phyloP scores from a whole-genome alignment of 306 rosid genomes.

The Lablab purpureus region DNA sequence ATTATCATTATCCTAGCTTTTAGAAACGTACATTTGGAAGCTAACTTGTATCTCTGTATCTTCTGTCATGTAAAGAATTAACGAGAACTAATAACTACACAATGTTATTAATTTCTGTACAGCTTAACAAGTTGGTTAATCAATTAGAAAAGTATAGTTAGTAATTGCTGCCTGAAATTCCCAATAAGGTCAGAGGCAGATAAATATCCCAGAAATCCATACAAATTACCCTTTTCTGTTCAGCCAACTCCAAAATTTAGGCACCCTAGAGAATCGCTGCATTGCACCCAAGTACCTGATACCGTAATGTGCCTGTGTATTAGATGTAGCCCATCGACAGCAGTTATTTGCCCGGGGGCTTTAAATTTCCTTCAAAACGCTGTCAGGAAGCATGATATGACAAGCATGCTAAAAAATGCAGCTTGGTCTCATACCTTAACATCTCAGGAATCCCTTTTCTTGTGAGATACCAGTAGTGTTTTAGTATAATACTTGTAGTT shows the following conservation, averaged over 20 bases:
- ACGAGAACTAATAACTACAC: conserved; percentile 23
- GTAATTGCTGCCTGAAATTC: conserved; percentile 29
- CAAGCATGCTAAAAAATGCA: not conserved
- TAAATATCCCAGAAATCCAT: conserved; percentile 29
- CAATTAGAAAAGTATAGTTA: conserved; percentile 21
- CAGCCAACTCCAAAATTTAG: conserved; percentile 29
- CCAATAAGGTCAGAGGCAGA: conserved; percentile 20
- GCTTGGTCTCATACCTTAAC: conserved; percentile 34
- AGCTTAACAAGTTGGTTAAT: conserved; percentile 19
- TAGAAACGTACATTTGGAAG: conserved; percentile 37
- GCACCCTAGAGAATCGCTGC: conserved; percentile 30
- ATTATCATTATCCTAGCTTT: conserved; percentile 22
- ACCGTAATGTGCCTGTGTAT: not conserved
- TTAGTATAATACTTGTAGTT: conserved; percentile 4
- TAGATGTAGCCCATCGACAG: not conserved
- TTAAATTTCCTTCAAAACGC: not conserved
- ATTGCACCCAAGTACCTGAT: conserved; percentile 2
- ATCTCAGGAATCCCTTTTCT: conserved; percentile 12
- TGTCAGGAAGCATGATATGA: not conserved
- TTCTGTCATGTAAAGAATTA: conserved; percentile 36
- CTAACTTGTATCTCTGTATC: conserved; percentile 23
- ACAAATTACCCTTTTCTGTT: conserved; percentile 15
- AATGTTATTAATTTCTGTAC: conserved; percentile 14
- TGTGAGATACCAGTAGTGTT: conserved; percentile 18
- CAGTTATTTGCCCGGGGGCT: not conserved